Conservation (phyloP, 371 early-diverging fungal species). For the Ordospora colligata region DNA sequence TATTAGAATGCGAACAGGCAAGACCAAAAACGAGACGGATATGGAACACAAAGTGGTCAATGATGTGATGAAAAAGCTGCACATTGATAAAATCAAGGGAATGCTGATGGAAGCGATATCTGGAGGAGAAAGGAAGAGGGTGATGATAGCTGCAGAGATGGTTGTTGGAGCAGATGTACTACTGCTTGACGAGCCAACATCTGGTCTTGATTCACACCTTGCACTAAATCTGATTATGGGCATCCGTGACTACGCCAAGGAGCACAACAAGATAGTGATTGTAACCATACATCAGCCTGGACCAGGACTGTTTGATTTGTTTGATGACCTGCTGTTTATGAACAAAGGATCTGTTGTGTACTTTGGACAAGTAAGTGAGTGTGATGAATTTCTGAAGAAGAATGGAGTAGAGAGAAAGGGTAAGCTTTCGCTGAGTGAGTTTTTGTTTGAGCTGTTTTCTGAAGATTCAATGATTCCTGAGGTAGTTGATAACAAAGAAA, state of each 20-base stretch:
- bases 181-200: slow-evolving; percentile 53
- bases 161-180: slow-evolving; percentile 27
- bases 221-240: slow-evolving; percentile 21
- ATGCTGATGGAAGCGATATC: slow-evolving; percentile 33
- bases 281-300: slow-evolving; percentile 55
- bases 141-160: slow-evolving; percentile 44
- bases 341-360: slow-evolving; percentile 56
- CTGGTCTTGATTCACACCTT: slow-evolving; percentile 48
- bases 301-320: slow-evolving; percentile 57
- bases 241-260: slow-evolving; percentile 18
- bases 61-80: slow-evolving; percentile 10
- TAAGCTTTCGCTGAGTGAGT: slow-evolving; percentile 68
- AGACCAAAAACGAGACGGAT: slow-evolving; percentile 40
- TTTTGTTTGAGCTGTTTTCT: slow-evolving; percentile 67
- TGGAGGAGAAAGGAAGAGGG: slow-evolving; percentile 53
- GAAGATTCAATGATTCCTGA: not conserved
- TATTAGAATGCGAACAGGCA: slow-evolving; percentile 60
- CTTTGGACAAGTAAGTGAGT: slow-evolving; percentile 61
- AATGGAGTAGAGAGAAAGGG: slow-evolving; percentile 66
- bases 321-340: slow-evolving; percentile 64
- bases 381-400: slow-evolving; percentile 61
- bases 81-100: not conserved
- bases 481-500: not conserved
- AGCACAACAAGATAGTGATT: slow-evolving; percentile 34
- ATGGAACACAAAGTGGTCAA: not conserved